phyloP scores from a whole-genome alignment of 2,329 filamentous ascomycete genomes.

The Phyllosticta citriasiana region DNA sequence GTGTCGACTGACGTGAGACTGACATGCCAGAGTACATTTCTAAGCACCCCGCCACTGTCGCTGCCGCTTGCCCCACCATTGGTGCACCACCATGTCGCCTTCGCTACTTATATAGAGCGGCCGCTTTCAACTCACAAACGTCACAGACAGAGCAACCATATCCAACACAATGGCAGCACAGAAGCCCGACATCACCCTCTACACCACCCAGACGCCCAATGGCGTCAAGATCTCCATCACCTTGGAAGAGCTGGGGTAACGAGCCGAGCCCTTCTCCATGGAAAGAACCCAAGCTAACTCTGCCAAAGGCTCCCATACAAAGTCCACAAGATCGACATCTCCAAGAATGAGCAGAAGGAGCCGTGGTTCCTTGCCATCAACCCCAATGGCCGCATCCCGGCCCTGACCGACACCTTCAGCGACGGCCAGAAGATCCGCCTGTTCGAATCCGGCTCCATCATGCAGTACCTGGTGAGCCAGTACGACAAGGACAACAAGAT shows the following conservation, averaged over 20 bases:
- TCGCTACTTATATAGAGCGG: neutral
- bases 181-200: constrained; percentile 53
- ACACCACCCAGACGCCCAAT: constrained; percentile 77
- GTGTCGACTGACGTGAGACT: neutral
- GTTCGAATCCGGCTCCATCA: constrained; percentile 75
- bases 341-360: constrained; percentile 70
- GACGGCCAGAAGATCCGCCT: constrained; percentile 65
- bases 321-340: constrained; percentile 59
- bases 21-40: neutral
- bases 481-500: constrained; percentile 79
- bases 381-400: constrained; percentile 85
- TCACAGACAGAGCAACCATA: neutral
- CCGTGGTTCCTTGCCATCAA: constrained; percentile 87
- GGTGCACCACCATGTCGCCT: neutral
- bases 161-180: constrained; percentile 7
- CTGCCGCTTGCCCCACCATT: neutral
- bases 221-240: constrained; percentile 84
- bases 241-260: constrained; percentile 61
- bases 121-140: neutral
- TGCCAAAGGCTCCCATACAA: constrained; percentile 56
- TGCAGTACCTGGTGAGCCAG: constrained; percentile 72
- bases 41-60: constrained; percentile 3
- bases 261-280: neutral
- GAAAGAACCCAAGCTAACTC: neutral
- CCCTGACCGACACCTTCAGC: constrained; percentile 66